Evolutionary conservation across 768 basidiomycete species (phyloP), one percentile per base, ranked within the genome.

Genomic region (Suillus tomentosus): DNA sequence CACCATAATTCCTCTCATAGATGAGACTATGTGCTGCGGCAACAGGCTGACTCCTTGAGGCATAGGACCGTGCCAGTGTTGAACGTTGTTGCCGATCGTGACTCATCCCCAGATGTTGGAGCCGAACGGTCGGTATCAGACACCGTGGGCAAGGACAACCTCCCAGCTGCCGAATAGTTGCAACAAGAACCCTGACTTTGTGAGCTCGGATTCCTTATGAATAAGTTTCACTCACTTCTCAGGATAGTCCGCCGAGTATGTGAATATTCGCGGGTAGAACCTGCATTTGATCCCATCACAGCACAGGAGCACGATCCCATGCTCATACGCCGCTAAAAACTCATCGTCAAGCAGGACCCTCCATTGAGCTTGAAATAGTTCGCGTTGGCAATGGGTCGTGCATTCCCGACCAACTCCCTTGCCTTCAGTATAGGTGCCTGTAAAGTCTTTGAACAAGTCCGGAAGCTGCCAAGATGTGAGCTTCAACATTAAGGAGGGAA

Each of bases 81-180:
- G 31, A 31, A 31, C 31, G 31, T 31, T 31, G 31, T 31, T 31
- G 31, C 31, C 31, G 31, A 31, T 31, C 31, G 4, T 1, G 31
- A 31, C 31, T 31, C 31, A 31, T 31, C 31, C 31, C 31, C 31
- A 31, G 31, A 31, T 31, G 31, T 31, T 31, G 31, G 31, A 31
- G 31, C 31, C 31, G 4, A 31, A 31, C 31, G 4, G 36, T 47
- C 22, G 43, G 65, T 76, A 72, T 54, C 5, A 62, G 45, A 61
- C 70, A 72, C 5, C 63, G 59, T 4, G 70, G 71, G 43, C 70
- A 72, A 1, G 68, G 71, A 47, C 69, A 72, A 8, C 19, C 40
- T 19, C 71, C 69, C 11, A 66, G 9, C 39, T 70, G 60, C 15
- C 59, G 42, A 47, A 70, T 66, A 42, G 59, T 68, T 1, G 62